phyloP scores from a whole-genome alignment of 352 stramenopile genomes.

The Pythium aquatile region DNA sequence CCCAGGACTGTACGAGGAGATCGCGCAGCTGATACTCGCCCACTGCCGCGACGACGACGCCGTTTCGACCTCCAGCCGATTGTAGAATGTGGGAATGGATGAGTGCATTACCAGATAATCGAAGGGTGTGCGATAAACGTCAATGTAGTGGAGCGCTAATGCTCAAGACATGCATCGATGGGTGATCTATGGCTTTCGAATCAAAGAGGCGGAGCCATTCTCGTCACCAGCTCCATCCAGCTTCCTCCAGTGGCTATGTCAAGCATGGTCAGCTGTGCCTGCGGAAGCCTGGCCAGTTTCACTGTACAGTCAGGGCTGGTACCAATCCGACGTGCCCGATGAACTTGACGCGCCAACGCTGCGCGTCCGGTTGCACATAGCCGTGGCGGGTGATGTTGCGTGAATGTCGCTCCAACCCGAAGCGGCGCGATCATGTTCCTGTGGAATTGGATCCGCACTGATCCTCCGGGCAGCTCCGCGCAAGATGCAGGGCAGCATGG shows the following conservation, averaged over 20 bases:
- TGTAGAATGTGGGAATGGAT: background rate
- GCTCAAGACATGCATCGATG: background rate
- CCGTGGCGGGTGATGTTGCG: background rate
- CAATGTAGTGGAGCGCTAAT: background rate
- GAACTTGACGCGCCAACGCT: too few relatives aligned
- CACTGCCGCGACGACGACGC: constrained; percentile 13
- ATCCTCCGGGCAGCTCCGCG: background rate
- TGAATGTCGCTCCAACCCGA: constrained; percentile 15
- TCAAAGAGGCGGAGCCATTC: too few relatives aligned
- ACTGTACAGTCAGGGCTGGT: too few relatives aligned
- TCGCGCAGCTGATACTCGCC: constrained; percentile 19
- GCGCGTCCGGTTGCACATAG: too few relatives aligned
- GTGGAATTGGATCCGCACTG: background rate
- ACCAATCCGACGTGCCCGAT: too few relatives aligned
- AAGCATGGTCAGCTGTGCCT: too few relatives aligned
- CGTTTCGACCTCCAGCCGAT: background rate
- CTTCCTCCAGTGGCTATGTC: too few relatives aligned
- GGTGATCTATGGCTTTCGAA: too few relatives aligned
- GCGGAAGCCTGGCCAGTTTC: too few relatives aligned
- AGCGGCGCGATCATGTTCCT: background rate
- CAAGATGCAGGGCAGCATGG: constrained; percentile 45
- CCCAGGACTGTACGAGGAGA: constrained; percentile 31
- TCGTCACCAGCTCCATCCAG: too few relatives aligned
- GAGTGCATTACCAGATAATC: too few relatives aligned
- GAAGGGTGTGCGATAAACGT: background rate